A percentile compares a stretch with the other conserved stretches of the same genome.
Conservation (phyloP, 129 eudicot genomes). For the Sambucus nigra region DNA sequence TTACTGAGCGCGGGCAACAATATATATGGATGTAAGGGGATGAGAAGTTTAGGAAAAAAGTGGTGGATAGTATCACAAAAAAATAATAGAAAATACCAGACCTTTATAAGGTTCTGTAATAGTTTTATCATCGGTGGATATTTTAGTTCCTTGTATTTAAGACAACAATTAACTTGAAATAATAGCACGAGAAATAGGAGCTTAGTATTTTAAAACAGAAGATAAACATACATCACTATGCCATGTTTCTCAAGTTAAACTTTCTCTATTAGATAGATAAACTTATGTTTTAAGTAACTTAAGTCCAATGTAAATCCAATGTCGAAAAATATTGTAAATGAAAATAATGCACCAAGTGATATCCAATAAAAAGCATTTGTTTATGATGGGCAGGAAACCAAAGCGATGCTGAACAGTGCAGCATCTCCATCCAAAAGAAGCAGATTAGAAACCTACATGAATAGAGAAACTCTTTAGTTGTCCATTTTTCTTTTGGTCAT, state of each 20-base stretch:
- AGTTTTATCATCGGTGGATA: constrained; percentile 5
- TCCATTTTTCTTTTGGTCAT: constrained; percentile 61
- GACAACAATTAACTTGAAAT: constrained; percentile 51
- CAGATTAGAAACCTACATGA: constrained; percentile 75
- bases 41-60: no score
- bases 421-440: constrained; percentile 80
- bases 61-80: no score
- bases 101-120: constrained; percentile 27
- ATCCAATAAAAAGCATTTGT: constrained; percentile 62
- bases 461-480: constrained; percentile 71
- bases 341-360: constrained; percentile 41
- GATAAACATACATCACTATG: neutral
- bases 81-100: constrained; percentile 1
- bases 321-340: constrained; percentile 39
- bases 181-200: constrained; percentile 61
- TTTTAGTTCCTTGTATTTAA: constrained; percentile 27
- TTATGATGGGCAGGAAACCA: constrained; percentile 90
- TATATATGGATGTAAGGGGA: neutral
- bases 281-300: constrained; percentile 36
- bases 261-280: constrained; percentile 8
- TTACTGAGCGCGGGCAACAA: constrained; percentile 4
- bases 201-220: constrained; percentile 25
- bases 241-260: no score
- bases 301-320: constrained; percentile 38
- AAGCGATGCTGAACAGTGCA: constrained; percentile 92